Evolutionary conservation across 2,329 filamentous ascomycete species (phyloP), one percentile per base, ranked within the genome.

Genomic region (Venturia nashicola): DNA sequence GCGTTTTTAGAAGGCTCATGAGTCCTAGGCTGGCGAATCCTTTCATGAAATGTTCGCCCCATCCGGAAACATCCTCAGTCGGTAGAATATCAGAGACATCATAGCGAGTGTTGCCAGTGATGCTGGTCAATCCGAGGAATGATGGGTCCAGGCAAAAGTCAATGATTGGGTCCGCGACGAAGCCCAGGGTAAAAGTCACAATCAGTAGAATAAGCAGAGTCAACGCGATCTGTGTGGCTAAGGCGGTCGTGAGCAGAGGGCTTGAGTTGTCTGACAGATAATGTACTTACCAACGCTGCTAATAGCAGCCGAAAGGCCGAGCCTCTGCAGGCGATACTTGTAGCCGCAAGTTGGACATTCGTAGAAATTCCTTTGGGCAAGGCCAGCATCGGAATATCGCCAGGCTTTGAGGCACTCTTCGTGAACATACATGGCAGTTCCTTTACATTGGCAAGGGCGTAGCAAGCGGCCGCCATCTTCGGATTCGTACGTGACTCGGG

Each of bases 371-470:
- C 89, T 83, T 65, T 76, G 77, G 51, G 78, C 77, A 68, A 84
- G 82, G 48, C 81, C 71, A 0, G 89, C 88, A 71, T 91, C 85
- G 54, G 89, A 83, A 67, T 87, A 82, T 68, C 94, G 85, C 91
- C 92, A 97, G 12, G 84, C 81, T 70, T 89, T 85, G 60, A 99
- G 80, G 72, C 94, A 99, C 39, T 86, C 88, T 75, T 97, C 91
- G 74, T 99, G 94, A 32, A 97, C 91, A 75, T 96, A 97, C 77
- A 90, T 90, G 69, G 93, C 90, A 46, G 89, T 90, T 62, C 94
- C 94, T 77, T 90, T 95, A 82, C 94, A 99, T 76, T 87, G 86
- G 80, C 94, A 99, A 43, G 94, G 94, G 63, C 89, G 88, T 69
- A 97, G 83, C 36, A 99, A 79, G 61, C 91, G 86, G 46, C 90